These are phyloP conservation scores for Colletotrichum aenigma DNA, from an alignment of 2,329 filamentous ascomycete species.

Conservation along the genomic window DNA sequence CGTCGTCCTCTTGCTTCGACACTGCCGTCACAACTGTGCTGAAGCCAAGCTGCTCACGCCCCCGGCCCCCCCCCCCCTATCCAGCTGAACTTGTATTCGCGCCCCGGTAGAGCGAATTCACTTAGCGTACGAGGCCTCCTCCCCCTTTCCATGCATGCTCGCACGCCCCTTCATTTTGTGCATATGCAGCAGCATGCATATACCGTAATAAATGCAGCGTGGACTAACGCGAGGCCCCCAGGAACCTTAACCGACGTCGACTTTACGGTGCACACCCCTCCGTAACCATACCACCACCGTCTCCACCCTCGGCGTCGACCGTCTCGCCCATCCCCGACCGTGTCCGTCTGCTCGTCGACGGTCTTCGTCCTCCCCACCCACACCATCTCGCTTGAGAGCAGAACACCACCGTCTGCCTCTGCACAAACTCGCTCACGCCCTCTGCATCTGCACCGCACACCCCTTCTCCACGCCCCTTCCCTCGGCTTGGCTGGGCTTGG, in stretches of 20 bases:
- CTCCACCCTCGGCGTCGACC: background rate
- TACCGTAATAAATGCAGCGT: background rate
- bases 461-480: background rate
- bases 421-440: background rate
- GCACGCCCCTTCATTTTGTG: background rate
- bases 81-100: background rate
- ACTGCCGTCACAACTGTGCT: background rate
- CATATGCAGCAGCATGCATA: background rate
- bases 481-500: slow-evolving; percentile 14
- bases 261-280: background rate
- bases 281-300: background rate
- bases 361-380: background rate
- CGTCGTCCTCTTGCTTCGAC: background rate
- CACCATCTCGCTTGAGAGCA: background rate
- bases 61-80: background rate
- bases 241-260: background rate
- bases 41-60: slow-evolving; percentile 8
- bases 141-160: background rate
- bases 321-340: background rate
- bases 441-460: background rate
- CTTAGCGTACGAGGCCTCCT: background rate
- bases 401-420: background rate
- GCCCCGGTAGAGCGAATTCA: background rate
- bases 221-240: background rate
- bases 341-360: background rate